phyloP scores from a whole-genome alignment of 2,329 filamentous ascomycete species.

The Parasarocladium wereldwijsianum region DNA sequence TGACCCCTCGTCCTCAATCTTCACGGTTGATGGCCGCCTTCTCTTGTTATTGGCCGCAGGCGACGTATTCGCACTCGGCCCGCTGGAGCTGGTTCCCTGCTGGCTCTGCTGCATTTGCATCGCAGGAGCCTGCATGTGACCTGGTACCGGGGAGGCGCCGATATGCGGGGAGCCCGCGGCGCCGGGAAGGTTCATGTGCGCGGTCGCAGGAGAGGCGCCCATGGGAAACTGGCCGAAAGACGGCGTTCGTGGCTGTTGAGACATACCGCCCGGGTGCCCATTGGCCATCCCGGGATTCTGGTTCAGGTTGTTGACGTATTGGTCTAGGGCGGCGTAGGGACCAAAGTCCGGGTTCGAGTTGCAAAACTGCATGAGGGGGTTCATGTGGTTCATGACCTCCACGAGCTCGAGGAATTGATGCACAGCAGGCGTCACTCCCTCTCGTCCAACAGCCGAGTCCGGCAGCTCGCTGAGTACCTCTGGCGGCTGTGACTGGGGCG shows the following conservation, averaged over 20 bases:
- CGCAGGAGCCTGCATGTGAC: slow-evolving; percentile 46
- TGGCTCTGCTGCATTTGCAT: slow-evolving; percentile 57
- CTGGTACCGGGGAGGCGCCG: slow-evolving; percentile 45
- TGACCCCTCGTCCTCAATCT: slow-evolving; percentile 38
- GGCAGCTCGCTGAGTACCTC: slow-evolving; percentile 43
- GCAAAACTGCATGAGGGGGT: slow-evolving; percentile 43
- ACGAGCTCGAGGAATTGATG: slow-evolving; percentile 53
- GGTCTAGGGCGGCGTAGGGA: slow-evolving; percentile 44
- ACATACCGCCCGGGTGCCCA: too few relatives aligned
- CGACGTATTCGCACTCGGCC: slow-evolving; percentile 52
- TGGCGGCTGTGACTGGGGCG: slow-evolving; percentile 41
- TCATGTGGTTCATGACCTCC: slow-evolving; percentile 54
- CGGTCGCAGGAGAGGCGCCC: slow-evolving; percentile 42
- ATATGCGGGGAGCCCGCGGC: slow-evolving; percentile 36
- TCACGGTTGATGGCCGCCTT: slow-evolving; percentile 40
- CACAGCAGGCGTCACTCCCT: slow-evolving; percentile 45
- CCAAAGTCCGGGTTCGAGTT: slow-evolving; percentile 37
- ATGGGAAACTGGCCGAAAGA: slow-evolving; percentile 43
- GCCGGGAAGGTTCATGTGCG: slow-evolving; percentile 46
- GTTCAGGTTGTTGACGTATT: slow-evolving; percentile 39
- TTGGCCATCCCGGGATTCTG: too few relatives aligned
- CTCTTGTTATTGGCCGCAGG: slow-evolving; percentile 47
- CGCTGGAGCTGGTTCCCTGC: slow-evolving; percentile 51
- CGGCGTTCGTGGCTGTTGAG: slow-evolving; percentile 35
- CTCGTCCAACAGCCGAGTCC: slow-evolving; percentile 40